Evolutionary conservation across 164 flowering plant genomes (phyloP).

Genomic region (Nymphaea colorata): DNA sequence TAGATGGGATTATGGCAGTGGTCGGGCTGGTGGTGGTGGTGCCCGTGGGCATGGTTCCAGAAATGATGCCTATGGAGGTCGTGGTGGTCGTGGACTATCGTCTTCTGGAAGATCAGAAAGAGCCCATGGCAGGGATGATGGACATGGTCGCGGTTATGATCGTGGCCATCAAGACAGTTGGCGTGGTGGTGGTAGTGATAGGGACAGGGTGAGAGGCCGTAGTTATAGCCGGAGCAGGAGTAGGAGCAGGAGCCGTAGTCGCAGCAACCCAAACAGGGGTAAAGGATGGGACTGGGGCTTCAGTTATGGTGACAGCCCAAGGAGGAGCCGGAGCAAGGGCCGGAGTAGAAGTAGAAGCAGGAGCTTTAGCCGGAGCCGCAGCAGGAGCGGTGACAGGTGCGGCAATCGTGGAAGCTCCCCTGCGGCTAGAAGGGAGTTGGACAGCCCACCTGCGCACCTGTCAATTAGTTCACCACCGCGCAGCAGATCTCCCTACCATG

Average conservation of each 20-base stretch:
- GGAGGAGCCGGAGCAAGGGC: neutral
- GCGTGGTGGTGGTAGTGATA: conserved; percentile 23
- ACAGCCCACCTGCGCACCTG: conserved; percentile 5
- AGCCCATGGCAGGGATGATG: conserved; percentile 10
- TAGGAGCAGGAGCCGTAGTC: conserved; percentile 9
- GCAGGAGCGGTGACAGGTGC: conserved; percentile 24
- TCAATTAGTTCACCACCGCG: conserved; percentile 13
- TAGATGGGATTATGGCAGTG: conserved; percentile 39
- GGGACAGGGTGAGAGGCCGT: conserved; percentile 7
- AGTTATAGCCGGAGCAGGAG: conserved; percentile 7
- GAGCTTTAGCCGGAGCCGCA: conserved; percentile 17
- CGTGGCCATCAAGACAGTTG: conserved; percentile 12
- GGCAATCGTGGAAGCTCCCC: conserved; percentile 10
- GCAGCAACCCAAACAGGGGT: conserved; percentile 5
- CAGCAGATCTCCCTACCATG: conserved; percentile 1
- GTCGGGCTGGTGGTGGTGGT: conserved; percentile 32
- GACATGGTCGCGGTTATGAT: conserved; percentile 26
- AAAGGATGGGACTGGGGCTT: conserved; percentile 5
- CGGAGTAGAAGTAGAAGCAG: neutral
- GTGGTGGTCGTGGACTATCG: conserved; percentile 26
- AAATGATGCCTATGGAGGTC: conserved; percentile 30
- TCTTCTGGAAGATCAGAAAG: conserved; percentile 27
- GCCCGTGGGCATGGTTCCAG: conserved; percentile 17
- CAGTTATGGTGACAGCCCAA: neutral
- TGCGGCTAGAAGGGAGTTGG: conserved; percentile 5